A percentile compares a stretch with the other conserved stretches of the same genome.
phyloP scores from a whole-genome alignment of 257 asterid species.

The Primulina tabacum region DNA sequence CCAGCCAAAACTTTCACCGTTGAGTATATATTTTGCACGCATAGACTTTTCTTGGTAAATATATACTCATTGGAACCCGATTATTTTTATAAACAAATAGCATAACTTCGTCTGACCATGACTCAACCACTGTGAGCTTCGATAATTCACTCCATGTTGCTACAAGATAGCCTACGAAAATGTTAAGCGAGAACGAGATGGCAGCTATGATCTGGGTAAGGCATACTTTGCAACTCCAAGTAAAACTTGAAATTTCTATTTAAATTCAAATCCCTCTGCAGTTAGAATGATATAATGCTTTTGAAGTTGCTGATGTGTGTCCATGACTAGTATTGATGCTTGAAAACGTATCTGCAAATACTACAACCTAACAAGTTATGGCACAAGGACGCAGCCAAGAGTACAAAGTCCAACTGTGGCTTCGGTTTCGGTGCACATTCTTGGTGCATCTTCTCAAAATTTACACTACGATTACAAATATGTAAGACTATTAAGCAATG shows the following conservation, averaged over 20 bases:
- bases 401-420: not conserved
- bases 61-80: too few relatives aligned
- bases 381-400: not conserved
- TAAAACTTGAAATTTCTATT: not conserved
- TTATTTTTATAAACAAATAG: too few relatives aligned
- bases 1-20: too few relatives aligned
- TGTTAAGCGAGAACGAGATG: not conserved
- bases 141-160: not conserved
- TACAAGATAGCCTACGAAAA: not conserved
- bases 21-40: too few relatives aligned
- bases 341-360: not conserved
- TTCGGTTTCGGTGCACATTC: not conserved
- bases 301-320: not conserved
- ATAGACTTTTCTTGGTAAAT: too few relatives aligned
- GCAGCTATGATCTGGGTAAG: not conserved
- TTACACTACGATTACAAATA: not conserved
- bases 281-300: not conserved
- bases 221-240: not conserved
- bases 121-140: not conserved
- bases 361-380: not conserved
- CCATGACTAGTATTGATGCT: not conserved
- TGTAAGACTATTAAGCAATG: not conserved
- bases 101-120: too few relatives aligned
- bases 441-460: not conserved
- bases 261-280: not conserved